Base-by-base conservation (phyloP, 78 protist species). In the Creolimax fragrantissima region DNA sequence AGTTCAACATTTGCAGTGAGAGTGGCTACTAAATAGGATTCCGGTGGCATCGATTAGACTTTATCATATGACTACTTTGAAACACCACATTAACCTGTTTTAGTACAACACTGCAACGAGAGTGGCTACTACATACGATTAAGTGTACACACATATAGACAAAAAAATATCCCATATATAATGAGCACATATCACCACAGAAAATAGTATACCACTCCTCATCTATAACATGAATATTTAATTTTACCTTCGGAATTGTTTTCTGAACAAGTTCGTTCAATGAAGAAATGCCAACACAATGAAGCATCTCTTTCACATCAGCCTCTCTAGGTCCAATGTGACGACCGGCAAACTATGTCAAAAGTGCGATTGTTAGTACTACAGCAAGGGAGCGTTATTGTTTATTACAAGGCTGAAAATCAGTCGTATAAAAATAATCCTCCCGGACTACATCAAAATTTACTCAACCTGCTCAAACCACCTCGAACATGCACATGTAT, bases 191-290 rank as follows among this genome's bases (percentile, higher is more conserved):
- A 41, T 32, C 11, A 17, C 11, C 37, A 3, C 5, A 39, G 5
- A 58, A 58, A 11, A 32, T 17, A n/a, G n/a, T n/a, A n/a, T n/a
- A n/a, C n/a, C n/a, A n/a, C n/a, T n/a, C n/a, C n/a, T n/a, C n/a
- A n/a, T n/a, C n/a, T n/a, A n/a, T n/a, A n/a, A n/a, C n/a, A n/a
- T n/a, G n/a, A n/a, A 35, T 85, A 24, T 4, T 45, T 11, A 90
- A 89, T 91, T 95, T 95, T 35, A 42, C 41, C 32, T 47, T 43
- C 35, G 98, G 98, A 17, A 97, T 92, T 3, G 96, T 93, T 83
- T 81, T 66, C 43, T 85, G 81, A 66, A 94, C 88, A 37, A 97
- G 95, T 81, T 93, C 94, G 35, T 96, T 96, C 43, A 97, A 47
- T 17, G 94, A 81, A 17, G 5, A 7, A n/a, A 90, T 45, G 4